These are phyloP conservation scores for Mycena crocata DNA, from an alignment of 768 basidiomycete species.

Conservation along the genomic window DNA sequence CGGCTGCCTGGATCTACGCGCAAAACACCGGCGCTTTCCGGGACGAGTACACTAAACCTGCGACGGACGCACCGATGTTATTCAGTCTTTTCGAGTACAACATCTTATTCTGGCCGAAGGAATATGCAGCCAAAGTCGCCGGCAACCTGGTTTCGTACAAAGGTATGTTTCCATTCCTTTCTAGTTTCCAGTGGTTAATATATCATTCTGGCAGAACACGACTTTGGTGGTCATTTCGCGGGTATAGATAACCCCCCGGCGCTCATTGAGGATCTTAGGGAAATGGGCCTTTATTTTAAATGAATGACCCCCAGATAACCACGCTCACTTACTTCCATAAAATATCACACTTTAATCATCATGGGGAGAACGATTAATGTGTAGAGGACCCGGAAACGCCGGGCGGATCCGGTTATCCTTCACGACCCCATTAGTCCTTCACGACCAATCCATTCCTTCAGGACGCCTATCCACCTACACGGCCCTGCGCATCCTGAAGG, in stretches of 20 bases:
- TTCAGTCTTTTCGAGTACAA: conserved; percentile 26
- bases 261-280: conserved; percentile 24
- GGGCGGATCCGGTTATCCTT: too few relatives aligned
- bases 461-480: too few relatives aligned
- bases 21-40: conserved; percentile 8
- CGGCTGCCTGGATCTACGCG: conserved; percentile 35
- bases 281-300: conserved; percentile 13
- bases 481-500: too few relatives aligned
- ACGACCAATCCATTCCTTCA: too few relatives aligned
- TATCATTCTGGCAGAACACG: conserved; percentile 6
- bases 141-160: conserved; percentile 25
- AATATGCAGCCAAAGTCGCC: conserved; percentile 16
- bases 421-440: too few relatives aligned
- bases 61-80: conserved; percentile 27
- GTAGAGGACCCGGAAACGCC: too few relatives aligned
- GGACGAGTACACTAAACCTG: background rate
- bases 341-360: too few relatives aligned
- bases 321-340: background rate
- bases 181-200: too few relatives aligned
- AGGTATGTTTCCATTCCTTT: conserved; percentile 11
- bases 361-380: too few relatives aligned
- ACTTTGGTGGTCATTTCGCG: conserved; percentile 26
- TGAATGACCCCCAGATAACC: background rate
- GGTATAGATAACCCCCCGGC: conserved; percentile 30
- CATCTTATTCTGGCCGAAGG: conserved; percentile 13